These are phyloP conservation scores for Hyphopichia burtonii DNA, from an alignment of 1,139 yeast species.

Conservation along the genomic window DNA sequence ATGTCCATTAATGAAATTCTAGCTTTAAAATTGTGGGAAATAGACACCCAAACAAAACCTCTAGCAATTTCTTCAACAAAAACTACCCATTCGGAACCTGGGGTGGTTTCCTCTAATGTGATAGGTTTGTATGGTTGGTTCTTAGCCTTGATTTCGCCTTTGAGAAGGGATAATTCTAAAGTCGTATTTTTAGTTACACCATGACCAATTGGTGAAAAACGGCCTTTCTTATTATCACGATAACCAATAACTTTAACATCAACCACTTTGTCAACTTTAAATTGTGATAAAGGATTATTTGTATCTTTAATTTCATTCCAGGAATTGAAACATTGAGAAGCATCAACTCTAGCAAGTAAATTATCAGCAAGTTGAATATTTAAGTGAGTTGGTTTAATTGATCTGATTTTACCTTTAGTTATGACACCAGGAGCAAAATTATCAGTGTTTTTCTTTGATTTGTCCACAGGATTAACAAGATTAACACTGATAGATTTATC, in stretches of 20 bases:
- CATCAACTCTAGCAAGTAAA: conserved; percentile 77
- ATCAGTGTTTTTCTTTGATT: conserved; percentile 40
- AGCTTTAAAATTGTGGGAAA: conserved; percentile 70
- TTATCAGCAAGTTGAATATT: conserved; percentile 77
- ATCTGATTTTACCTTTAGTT: conserved; percentile 60
- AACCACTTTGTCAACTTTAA: conserved; percentile 57
- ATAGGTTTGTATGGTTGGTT: conserved; percentile 23
- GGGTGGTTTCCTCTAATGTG: conserved; percentile 37
- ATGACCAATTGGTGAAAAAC: conserved; percentile 68
- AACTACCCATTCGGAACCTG: conserved; percentile 45
- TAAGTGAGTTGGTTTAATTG: conserved; percentile 72
- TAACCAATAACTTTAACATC: conserved; percentile 72
- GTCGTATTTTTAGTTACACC: conserved; percentile 52
- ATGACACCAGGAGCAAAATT: conserved; percentile 61
- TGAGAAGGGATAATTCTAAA: conserved; percentile 63
- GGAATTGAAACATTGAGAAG: conserved; percentile 64
- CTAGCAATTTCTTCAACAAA: conserved; percentile 55
- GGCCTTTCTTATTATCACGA: conserved; percentile 72
- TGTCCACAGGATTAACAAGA: conserved; percentile 60
- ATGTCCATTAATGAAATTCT: conserved; percentile 67
- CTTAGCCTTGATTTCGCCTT: conserved; percentile 24
- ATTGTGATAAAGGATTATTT: conserved; percentile 58
- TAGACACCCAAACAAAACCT: conserved; percentile 64
- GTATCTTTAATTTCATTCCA: conserved; percentile 56
- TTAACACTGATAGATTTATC: conserved; percentile 16